A percentile compares a stretch with the other conserved stretches of the same genome.
phyloP scores from a whole-genome alignment of 176 grass and related monocot species.

The Phoenix dactylifera region DNA sequence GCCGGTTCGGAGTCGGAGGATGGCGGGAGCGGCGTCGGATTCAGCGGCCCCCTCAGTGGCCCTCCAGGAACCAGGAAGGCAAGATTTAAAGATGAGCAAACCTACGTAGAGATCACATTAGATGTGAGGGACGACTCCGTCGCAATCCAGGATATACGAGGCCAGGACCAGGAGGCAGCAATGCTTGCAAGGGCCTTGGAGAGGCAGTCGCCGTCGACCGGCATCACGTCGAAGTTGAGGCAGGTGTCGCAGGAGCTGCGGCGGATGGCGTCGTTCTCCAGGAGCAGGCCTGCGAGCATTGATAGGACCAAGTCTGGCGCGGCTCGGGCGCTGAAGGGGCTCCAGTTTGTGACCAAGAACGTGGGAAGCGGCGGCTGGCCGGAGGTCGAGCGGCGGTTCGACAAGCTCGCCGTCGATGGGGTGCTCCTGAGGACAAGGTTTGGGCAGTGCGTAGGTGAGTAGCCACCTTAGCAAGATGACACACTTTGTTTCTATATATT shows the following conservation, averaged over 20 bases:
- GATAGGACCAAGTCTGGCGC: slow-evolving; percentile 62
- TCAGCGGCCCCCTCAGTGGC: slow-evolving; percentile 3
- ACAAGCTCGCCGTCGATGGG: slow-evolving; percentile 60
- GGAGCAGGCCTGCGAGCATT: slow-evolving; percentile 16
- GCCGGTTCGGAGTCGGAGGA: slow-evolving; percentile 5
- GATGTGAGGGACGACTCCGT: slow-evolving; percentile 40
- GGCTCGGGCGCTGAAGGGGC: slow-evolving; percentile 44
- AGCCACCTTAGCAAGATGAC: no score
- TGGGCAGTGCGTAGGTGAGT: slow-evolving; percentile 70
- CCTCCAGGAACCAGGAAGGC: slow-evolving; percentile 23
- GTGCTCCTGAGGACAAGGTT: slow-evolving; percentile 71
- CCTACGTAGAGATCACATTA: slow-evolving; percentile 79
- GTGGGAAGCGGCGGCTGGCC: slow-evolving; percentile 61
- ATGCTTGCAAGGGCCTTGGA: slow-evolving; percentile 16
- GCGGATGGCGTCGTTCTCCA: slow-evolving; percentile 33
- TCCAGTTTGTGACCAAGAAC: slow-evolving; percentile 72
- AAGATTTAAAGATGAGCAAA: slow-evolving; percentile 65
- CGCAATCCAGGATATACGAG: slow-evolving; percentile 28
- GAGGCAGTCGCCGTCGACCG: not conserved
- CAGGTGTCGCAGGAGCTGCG: slow-evolving; percentile 37
- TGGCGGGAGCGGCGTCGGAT: not conserved
- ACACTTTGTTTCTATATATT: no score
- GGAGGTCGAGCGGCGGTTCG: slow-evolving; percentile 64
- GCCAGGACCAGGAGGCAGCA: slow-evolving; percentile 26
- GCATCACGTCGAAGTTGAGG: slow-evolving; percentile 46